Evolutionary conservation across 148 eudicot genomes (phyloP).

Genomic region (Vaccinium vitisidaea): DNA sequence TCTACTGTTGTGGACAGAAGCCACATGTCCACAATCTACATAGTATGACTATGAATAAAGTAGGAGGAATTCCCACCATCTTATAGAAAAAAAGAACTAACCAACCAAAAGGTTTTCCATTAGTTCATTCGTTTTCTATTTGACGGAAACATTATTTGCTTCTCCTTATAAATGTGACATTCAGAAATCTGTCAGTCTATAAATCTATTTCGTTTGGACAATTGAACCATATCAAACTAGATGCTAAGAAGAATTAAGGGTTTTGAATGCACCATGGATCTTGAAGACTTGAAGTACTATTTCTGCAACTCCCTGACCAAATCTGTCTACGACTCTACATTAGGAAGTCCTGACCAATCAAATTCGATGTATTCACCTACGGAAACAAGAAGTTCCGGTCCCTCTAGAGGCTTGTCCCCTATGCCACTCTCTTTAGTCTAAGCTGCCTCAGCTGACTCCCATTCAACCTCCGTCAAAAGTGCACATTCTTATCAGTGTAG

Average conservation of each 20-base stretch:
- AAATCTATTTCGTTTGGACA: not conserved
- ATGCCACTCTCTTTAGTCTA: not conserved
- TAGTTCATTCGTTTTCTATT: not conserved
- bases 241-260: not conserved
- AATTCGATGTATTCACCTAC: not conserved
- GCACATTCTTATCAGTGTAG: not conserved
- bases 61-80: not conserved
- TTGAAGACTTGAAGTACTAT: not conserved
- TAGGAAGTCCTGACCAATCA: not conserved
- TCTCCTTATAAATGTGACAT: not conserved
- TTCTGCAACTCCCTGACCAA: not conserved
- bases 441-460: not conserved
- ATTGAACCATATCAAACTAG: not conserved
- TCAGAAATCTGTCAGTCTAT: not conserved
- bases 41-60: not conserved
- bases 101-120: not conserved
- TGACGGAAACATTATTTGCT: not conserved
- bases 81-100: not conserved
- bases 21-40: not conserved
- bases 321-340: not conserved
- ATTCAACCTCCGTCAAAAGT: not conserved
- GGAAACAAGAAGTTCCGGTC: not conserved
- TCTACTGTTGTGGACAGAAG: not conserved
- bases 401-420: not conserved
- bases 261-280: not conserved